Evolutionary conservation across 805 yeast species (phyloP).

Genomic region (Candida golubevii): DNA sequence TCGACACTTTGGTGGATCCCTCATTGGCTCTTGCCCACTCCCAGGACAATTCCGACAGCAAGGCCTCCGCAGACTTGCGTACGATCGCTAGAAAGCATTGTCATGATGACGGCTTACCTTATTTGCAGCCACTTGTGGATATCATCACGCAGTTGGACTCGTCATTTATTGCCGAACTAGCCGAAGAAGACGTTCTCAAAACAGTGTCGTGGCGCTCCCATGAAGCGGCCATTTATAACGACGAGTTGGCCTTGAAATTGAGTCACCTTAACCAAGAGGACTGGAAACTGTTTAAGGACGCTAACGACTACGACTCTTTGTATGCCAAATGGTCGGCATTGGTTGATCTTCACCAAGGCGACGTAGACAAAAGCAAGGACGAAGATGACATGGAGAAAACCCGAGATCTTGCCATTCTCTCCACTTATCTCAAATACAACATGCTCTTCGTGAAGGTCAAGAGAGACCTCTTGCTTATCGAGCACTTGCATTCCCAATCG

Average conservation of each 20-base stretch:
- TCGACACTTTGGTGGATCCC: constrained; percentile 62
- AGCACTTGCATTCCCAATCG: constrained; percentile 21
- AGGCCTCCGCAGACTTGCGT: constrained; percentile 42
- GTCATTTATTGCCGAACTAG: constrained; percentile 29
- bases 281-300: constrained; percentile 27
- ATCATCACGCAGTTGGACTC: constrained; percentile 38
- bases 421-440: constrained; percentile 72
- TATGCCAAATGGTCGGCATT: constrained; percentile 68
- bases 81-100: constrained; percentile 45
- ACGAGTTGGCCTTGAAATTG: constrained; percentile 64
- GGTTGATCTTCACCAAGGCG: constrained; percentile 53
- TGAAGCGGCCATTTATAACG: constrained; percentile 60
- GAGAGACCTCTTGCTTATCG: constrained; percentile 59
- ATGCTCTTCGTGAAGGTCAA: constrained; percentile 60
- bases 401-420: constrained; percentile 69
- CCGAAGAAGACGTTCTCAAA: constrained; percentile 25
- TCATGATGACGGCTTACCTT: constrained; percentile 24
- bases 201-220: constrained; percentile 49
- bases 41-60: constrained; percentile 28
- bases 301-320: constrained; percentile 51
- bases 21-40: constrained; percentile 52
- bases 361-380: constrained; percentile 46
- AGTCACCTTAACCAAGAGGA: constrained; percentile 33
- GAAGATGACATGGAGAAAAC: constrained; percentile 53
- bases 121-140: constrained; percentile 37